Base-by-base conservation (phyloP, 129 eudicot species). In the Tagetes patula region DNA sequence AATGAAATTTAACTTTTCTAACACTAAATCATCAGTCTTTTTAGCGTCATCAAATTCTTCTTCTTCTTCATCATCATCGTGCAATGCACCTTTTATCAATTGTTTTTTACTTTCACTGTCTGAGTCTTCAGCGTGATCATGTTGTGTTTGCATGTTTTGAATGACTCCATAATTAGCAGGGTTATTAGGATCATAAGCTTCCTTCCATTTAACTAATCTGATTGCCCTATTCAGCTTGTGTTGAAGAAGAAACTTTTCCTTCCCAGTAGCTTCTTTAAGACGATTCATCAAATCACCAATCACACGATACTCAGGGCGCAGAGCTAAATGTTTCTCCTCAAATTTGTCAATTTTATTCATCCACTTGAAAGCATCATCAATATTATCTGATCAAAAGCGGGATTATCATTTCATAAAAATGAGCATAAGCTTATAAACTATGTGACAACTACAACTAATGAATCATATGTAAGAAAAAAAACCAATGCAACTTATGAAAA, bases 221-320 rank as follows among this genome's bases (percentile, higher is more conserved):
- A 90, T 62, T 11, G 98, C 98, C 78, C 98, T 87, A 75, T 93
- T 93, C 63, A 93, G 67, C 86, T 93, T 93, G 38, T 82, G 83
- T 75, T 88, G 92, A 52, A 93, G 95, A 79, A 93, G 89, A 73
- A 93, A 93, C 52, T 87, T 93, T 6, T 93, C 96, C 84, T 93
- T 93, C 5, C 92, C 98, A 45, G 83, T 78, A 30, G 98, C 88
- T 66, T 69, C 87, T 85, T 86, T 90, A 69, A 93, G 41, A 49
- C 96, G 76, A 70, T 93, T 84, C 90, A 89, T 82, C 77, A 93
- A 76, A 39, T 93, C 98, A 62, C 96, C 96, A 31, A 93, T 93
- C 48, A 93, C 96, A 61, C 90, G 75, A 45, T 89, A 89, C 82
- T 93, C 98, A 0, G 82, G 74, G 12, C 87, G 89, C 53, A 77